These are phyloP conservation scores for Botrytis medusae DNA, from an alignment of 2,329 filamentous ascomycete genomes.

Conservation along the genomic window DNA sequence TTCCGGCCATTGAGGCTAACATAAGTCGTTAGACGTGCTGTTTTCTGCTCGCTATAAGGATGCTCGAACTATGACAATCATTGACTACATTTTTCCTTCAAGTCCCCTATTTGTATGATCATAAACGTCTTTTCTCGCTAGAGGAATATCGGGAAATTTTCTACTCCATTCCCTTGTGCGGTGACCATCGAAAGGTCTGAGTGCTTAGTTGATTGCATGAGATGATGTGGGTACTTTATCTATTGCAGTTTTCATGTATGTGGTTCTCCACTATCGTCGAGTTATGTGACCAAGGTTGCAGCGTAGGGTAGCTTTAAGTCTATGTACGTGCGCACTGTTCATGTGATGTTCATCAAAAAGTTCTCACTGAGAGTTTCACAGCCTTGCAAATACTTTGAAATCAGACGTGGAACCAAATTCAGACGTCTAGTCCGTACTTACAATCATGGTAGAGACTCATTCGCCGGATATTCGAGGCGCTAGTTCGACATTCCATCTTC, in stretches of 20 bases:
- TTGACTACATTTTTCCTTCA: not conserved
- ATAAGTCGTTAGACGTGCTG: not conserved
- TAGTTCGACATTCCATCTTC: not conserved
- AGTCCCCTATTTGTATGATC: not conserved
- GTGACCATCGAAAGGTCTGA: not conserved
- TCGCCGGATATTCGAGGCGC: not conserved
- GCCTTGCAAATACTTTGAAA: not conserved
- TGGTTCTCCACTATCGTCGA: conserved; percentile 7
- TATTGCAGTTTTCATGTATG: not conserved
- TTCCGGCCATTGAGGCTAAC: not conserved
- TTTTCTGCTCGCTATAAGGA: not conserved
- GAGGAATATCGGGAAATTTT: not conserved
- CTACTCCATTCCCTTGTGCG: not conserved
- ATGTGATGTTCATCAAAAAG: not conserved
- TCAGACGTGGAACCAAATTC: not conserved
- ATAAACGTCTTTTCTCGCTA: not conserved
- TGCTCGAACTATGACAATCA: not conserved
- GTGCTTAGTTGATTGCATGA: not conserved
- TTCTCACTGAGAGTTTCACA: not conserved
- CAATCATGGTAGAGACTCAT: not conserved
- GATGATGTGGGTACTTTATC: conserved; percentile 2
- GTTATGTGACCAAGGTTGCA: not conserved
- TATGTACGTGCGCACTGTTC: not conserved
- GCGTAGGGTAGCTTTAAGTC: not conserved
- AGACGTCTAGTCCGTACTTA: not conserved